Evolutionary conservation across 352 stramenopile species (phyloP), one percentile per base, ranked within the genome.

Genomic region (Phytophthora syringae): DNA sequence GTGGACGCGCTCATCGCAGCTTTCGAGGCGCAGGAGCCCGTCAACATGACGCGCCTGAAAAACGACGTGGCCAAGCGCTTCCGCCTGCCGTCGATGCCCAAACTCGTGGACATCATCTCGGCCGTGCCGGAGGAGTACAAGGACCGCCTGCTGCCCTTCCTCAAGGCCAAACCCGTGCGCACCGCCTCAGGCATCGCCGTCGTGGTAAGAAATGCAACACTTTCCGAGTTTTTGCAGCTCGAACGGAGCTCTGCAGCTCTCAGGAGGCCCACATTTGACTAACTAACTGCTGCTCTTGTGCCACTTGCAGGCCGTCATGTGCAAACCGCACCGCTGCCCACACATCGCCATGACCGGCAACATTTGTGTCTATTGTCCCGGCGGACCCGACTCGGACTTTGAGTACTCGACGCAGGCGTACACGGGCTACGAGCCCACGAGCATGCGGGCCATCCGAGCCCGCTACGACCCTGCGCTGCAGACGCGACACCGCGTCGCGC

Each of bases 271-370:
- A n/a, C n/a, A n/a, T n/a, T n/a, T n/a, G n/a, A n/a, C n/a, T n/a
- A n/a, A 18, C 32, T 49, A 5, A 54, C 11, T 51, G 48, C 25
- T 47, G 11, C n/a, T n/a, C n/a, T n/a, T 47, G 28, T 25, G 2
- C 40, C n/a, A 47, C 1, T 54, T 42, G 18, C 58, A 86, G 72
- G 96, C 97, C 0, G 96, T 99, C 16, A 99, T 99, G 96, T 97
- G 80, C 74, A 99, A 99, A 71, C 97, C 96, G 3, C 97, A 99
- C 77, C 92, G 96, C n/a, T 99, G 97, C 77, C 96, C 97, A 6
- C 97, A 99, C 77, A 98, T 99, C 62, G 94, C 94, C 34, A 98
- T 98, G 79, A 99, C 95, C 1, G 95, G 95, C 37, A 98, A 98
- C 67, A 97, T 99, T 28, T 99, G 97, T 64, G 94, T 99, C 15